A percentile compares a stretch with the other conserved stretches of the same genome.
These are phyloP conservation scores for Talaromyces rugulosus DNA, from an alignment of 2,329 filamentous ascomycete genomes.

Conservation along the genomic window DNA sequence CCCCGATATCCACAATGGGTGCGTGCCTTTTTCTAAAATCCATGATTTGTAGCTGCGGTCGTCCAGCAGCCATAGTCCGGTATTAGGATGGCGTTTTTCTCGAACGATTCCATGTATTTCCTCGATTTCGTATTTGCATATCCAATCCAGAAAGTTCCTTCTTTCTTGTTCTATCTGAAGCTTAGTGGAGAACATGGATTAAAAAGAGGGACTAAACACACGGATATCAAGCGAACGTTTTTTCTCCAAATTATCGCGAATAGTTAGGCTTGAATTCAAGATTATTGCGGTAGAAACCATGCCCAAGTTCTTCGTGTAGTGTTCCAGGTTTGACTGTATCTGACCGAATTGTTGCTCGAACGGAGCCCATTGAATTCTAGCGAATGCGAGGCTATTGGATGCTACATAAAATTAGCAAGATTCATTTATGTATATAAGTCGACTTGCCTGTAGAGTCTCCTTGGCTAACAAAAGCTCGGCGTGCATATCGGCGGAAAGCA, in stretches of 20 bases:
- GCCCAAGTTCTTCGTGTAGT: slow-evolving; percentile 3
- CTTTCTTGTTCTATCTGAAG: slow-evolving; percentile 6
- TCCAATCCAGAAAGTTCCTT: slow-evolving; percentile 7
- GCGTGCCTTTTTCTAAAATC: neutral
- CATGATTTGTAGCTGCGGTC: neutral
- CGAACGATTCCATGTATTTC: neutral
- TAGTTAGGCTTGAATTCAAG: slow-evolving; percentile 5
- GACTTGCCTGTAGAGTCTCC: neutral
- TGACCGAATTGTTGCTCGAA: slow-evolving; percentile 13
- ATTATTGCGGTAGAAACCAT: slow-evolving; percentile 2
- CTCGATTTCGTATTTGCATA: slow-evolving; percentile 7
- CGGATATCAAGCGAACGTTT: neutral
- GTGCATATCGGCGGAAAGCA: slow-evolving; percentile 7
- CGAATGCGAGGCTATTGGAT: neutral
- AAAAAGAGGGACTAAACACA: neutral
- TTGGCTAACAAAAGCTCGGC: slow-evolving; percentile 2
- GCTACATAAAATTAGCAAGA: neutral
- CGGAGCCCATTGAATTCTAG: slow-evolving; percentile 10
- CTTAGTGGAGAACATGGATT: neutral
- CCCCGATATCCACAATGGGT: slow-evolving; percentile 7
- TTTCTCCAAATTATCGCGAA: neutral
- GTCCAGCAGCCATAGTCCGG: slow-evolving; percentile 3
- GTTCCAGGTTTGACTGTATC: slow-evolving; percentile 8
- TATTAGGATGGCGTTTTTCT: neutral
- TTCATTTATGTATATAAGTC: neutral